Base-by-base conservation (phyloP, 208 protist species). In the Histomonas meleagridis region DNA sequence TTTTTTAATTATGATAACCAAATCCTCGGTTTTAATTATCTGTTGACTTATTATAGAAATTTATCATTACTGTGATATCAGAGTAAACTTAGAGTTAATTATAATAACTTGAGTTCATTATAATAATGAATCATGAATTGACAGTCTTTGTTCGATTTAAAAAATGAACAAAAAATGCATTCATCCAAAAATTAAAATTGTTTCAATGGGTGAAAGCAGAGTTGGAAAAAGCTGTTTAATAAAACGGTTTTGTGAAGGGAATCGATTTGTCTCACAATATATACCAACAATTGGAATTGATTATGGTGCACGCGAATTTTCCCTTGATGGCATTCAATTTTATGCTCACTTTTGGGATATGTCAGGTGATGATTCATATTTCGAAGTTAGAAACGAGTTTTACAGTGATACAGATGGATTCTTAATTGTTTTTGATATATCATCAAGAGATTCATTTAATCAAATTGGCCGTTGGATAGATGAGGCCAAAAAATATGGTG, bases 251-350 rank as follows among this genome's bases (percentile, higher is more conserved):
- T 79, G 70, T 35, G 70, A 79, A 79, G 70, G 70, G 49, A 79
- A 49, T 43, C 32, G 40, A 35, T 98, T 98, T 92, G 95, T 98
- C 9, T 62, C 93, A 32, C 97, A 97, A 93, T 98, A 98, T 94
- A 96, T 98, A 62, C 94, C 96, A 28, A 98, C 97, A 62, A 98
- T 98, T 90, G 97, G 97, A 92, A 96, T 98, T 86, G 97, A 98
- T 94, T 98, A 97, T 90, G 97, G 97, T 57, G 97, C 98, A 12
- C 98, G 97, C 92, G 93, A 94, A 53, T 92, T 97, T n/a, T 72
- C 91, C 23, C 43, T 94, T 0, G 69, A 40, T 92, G 28, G 62
- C n/a, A 43, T 92, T 21, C 93, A 94, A 14, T 94, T 65, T 78
- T 70, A 96, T 5, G 95, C 98, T 5, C 98, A 98, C 93, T 98